phyloP scores from a whole-genome alignment of 306 rosid genomes.

The Parietaria judaica region DNA sequence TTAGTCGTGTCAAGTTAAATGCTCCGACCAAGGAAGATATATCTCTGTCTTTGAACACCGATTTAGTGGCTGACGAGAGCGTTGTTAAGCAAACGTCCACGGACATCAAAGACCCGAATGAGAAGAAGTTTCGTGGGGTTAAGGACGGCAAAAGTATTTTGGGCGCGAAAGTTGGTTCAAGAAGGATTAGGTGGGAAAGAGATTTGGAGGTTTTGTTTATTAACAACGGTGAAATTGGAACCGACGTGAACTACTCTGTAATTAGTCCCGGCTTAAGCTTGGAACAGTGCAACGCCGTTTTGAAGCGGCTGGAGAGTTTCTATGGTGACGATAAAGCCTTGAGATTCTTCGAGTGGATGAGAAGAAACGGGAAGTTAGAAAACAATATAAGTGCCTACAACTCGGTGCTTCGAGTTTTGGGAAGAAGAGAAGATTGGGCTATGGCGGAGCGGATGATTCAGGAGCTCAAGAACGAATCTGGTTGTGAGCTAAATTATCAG shows the following conservation, averaged over 20 bases:
- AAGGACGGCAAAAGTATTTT: slow-evolving; percentile 22
- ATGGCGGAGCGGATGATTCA: slow-evolving; percentile 42
- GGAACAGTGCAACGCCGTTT: slow-evolving; percentile 50
- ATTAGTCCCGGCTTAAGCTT: slow-evolving; percentile 38
- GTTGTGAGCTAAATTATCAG: slow-evolving; percentile 38
- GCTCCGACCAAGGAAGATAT: slow-evolving; percentile 8
- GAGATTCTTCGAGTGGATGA: slow-evolving; percentile 65
- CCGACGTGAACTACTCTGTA: slow-evolving; percentile 52
- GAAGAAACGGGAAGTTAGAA: slow-evolving; percentile 47
- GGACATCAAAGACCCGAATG: slow-evolving; percentile 20
- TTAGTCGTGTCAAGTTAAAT: slow-evolving; percentile 19
- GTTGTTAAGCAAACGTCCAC: slow-evolving; percentile 17
- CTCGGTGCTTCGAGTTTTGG: slow-evolving; percentile 36
- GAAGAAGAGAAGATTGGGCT: slow-evolving; percentile 56
- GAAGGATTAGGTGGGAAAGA: slow-evolving; percentile 19
- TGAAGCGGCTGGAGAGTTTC: slow-evolving; percentile 45
- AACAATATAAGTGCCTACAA: slow-evolving; percentile 47
- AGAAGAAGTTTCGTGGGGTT: slow-evolving; percentile 16
- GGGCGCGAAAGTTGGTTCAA: slow-evolving; percentile 25
- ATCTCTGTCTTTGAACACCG: slow-evolving; percentile 4
- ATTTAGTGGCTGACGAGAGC: slow-evolving; percentile 5
- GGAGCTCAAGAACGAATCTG: slow-evolving; percentile 35
- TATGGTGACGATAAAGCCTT: slow-evolving; percentile 36
- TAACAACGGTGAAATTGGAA: slow-evolving; percentile 26
- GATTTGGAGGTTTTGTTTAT: slow-evolving; percentile 34